These are phyloP conservation scores for Tagetes erecta DNA, from an alignment of 129 eudicot genomes.

Conservation along the genomic window DNA sequence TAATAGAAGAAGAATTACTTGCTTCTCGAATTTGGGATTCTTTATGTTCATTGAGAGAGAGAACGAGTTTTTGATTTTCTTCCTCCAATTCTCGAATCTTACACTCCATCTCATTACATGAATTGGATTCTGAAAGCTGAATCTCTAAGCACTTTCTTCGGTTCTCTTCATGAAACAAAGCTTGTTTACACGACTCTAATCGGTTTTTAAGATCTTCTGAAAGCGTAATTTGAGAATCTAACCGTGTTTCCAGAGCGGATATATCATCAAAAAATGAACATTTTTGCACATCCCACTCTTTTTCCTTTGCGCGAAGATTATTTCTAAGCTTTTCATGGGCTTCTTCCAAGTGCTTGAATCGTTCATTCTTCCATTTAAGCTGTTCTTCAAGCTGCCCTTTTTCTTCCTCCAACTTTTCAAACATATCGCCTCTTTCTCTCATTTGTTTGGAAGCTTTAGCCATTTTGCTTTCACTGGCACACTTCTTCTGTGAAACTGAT, in stretches of 20 bases:
- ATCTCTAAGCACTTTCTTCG: slow-evolving; percentile 54
- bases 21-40: slow-evolving; percentile 68
- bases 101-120: slow-evolving; percentile 57
- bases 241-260: slow-evolving; percentile 47
- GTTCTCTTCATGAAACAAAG: slow-evolving; percentile 66
- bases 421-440: slow-evolving; percentile 49
- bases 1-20: slow-evolving; percentile 35
- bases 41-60: slow-evolving; percentile 54
- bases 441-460: slow-evolving; percentile 49
- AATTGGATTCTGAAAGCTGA: slow-evolving; percentile 54
- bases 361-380: slow-evolving; percentile 85
- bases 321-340: slow-evolving; percentile 64
- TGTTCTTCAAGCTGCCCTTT: slow-evolving; percentile 56
- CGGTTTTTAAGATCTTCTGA: slow-evolving; percentile 56
- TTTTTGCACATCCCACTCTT: slow-evolving; percentile 81
- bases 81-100: slow-evolving; percentile 50
- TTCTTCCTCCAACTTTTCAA: slow-evolving; percentile 57
- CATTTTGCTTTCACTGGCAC: slow-evolving; percentile 45
- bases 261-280: slow-evolving; percentile 55
- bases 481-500: slow-evolving; percentile 50
- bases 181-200: slow-evolving; percentile 64
- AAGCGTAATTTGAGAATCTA: slow-evolving; percentile 64
- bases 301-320: slow-evolving; percentile 39
- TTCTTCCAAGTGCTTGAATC: slow-evolving; percentile 66
- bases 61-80: slow-evolving; percentile 61